These are phyloP conservation scores for Aspergillus phoenicis DNA, from an alignment of 2,329 filamentous ascomycete species.

Conservation along the genomic window DNA sequence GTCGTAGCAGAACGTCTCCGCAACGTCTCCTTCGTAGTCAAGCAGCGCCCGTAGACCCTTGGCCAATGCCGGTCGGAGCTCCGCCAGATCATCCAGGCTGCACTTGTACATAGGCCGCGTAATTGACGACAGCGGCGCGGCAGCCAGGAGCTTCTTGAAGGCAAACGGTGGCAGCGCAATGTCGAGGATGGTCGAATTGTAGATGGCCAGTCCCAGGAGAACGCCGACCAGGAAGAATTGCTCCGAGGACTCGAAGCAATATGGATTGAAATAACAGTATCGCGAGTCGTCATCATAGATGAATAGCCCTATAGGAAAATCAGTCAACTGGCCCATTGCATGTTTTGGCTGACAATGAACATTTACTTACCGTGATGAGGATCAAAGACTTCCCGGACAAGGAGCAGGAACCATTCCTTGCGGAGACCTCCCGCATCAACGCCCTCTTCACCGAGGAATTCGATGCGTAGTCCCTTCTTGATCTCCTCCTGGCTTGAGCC, in stretches of 20 bases:
- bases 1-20: constrained; percentile 76
- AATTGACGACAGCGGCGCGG: constrained; percentile 63
- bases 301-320: constrained; percentile 69
- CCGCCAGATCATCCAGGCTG: constrained; percentile 77
- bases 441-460: constrained; percentile 85
- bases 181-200: constrained; percentile 92
- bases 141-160: constrained; percentile 81
- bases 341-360: constrained; percentile 2
- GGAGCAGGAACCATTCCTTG: constrained; percentile 92
- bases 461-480: constrained; percentile 85
- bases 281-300: constrained; percentile 87
- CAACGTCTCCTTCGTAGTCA: constrained; percentile 81
- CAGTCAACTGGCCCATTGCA: not conserved
- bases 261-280: constrained; percentile 91
- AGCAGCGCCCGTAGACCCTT: constrained; percentile 74
- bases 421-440: constrained; percentile 85
- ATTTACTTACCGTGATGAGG: constrained; percentile 73
- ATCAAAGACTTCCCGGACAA: constrained; percentile 88
- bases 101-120: constrained; percentile 66
- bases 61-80: constrained; percentile 76
- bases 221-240: constrained; percentile 91
- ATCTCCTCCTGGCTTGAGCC: constrained; percentile 80
- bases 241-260: constrained; percentile 85
- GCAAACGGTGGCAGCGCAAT: constrained; percentile 85
- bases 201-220: constrained; percentile 84